Evolutionary conservation across 2,329 filamentous ascomycete species (phyloP).

Genomic region (Didymella keratinophila): DNA sequence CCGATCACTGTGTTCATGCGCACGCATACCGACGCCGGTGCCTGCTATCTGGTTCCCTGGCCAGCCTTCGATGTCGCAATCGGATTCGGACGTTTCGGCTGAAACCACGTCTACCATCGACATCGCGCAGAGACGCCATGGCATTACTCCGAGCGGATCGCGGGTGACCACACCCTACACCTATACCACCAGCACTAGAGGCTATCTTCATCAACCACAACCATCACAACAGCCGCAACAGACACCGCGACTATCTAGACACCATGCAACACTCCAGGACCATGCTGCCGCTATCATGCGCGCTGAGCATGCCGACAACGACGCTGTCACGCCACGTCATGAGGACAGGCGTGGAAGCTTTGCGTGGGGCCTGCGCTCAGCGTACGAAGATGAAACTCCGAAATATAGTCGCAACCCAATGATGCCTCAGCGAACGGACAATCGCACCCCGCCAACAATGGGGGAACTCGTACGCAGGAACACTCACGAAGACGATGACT

Average conservation of each 20-base stretch:
- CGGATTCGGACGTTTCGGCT: constrained; percentile 14
- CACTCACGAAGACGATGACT: constrained; percentile 22
- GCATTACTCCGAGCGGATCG: constrained; percentile 6
- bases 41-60: constrained; percentile 19
- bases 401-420: constrained; percentile 22
- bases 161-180: constrained; percentile 12
- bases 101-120: constrained; percentile 14
- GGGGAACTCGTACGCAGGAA: constrained; percentile 30
- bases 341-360: constrained; percentile 39
- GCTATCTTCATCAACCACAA: constrained; percentile 11
- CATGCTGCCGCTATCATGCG: constrained; percentile 31
- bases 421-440: constrained; percentile 20
- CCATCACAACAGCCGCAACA: constrained; percentile 14
- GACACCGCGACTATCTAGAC: constrained; percentile 16
- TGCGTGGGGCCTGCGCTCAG: constrained; percentile 28
- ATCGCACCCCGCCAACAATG: constrained; percentile 30
- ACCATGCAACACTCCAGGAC: constrained; percentile 38
- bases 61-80: constrained; percentile 27
- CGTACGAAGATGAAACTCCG: constrained; percentile 12
- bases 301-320: constrained; percentile 10
- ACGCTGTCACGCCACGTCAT: constrained; percentile 25
- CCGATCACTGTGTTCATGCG: constrained; percentile 24
- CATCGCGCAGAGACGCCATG: constrained; percentile 9
- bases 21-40: constrained; percentile 21
- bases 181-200: constrained; percentile 4